Evolutionary conservation across 2,329 filamentous ascomycete species (phyloP).

Genomic region (Apiospora kogelbergensis): DNA sequence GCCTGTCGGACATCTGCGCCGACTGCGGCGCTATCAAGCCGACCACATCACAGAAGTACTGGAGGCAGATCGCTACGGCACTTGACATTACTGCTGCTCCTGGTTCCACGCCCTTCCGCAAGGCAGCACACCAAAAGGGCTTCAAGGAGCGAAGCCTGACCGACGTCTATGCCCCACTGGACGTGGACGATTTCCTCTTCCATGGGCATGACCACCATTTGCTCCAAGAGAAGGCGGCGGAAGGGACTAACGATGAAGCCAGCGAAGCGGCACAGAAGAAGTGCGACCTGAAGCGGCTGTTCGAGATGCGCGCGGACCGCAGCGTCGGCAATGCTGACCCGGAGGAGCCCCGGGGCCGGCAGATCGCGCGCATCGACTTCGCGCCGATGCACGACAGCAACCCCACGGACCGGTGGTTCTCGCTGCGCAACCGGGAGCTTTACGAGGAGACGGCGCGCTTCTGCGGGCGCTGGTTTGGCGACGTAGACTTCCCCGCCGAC

Average conservation of each 20-base stretch:
- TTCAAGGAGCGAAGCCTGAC: constrained; percentile 4
- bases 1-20: neutral
- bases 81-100: neutral
- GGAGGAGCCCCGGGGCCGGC: constrained; percentile 12
- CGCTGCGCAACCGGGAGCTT: constrained; percentile 26
- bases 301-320: neutral
- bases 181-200: neutral
- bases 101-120: neutral
- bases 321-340: neutral
- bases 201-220: neutral
- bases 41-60: neutral
- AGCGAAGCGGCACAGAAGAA: neutral
- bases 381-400: constrained; percentile 20
- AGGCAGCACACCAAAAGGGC: neutral
- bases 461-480: constrained; percentile 27
- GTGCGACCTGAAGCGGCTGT: neutral
- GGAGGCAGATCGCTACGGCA: neutral
- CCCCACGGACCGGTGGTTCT: constrained; percentile 25
- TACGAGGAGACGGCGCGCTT: constrained; percentile 25
- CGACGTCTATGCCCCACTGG: neutral
- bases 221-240: neutral
- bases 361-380: constrained; percentile 26
- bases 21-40: neutral
- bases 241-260: neutral
- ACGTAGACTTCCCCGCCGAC: constrained; percentile 20